Conservation (phyloP, 352 stramenopile species). For the Peronospora tabacina region DNA sequence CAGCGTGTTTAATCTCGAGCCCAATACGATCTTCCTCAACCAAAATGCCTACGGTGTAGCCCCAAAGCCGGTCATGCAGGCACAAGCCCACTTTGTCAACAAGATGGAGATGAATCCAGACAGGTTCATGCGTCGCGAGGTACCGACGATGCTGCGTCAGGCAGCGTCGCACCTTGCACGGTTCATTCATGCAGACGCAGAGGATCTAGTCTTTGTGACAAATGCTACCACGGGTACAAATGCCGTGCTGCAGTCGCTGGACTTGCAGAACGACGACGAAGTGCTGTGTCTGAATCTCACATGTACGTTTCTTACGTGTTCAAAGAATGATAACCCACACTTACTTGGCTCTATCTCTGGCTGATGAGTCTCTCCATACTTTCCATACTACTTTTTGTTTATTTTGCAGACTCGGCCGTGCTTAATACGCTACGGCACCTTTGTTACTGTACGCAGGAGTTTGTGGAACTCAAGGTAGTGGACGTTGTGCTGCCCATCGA, state of each 20-base stretch:
- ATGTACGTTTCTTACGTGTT: slow-evolving; percentile 36
- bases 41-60: slow-evolving; percentile 76
- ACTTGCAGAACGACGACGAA: slow-evolving; percentile 84
- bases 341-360: not conserved
- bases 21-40: slow-evolving; percentile 73
- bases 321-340: not conserved
- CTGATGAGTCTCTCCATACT: slow-evolving; percentile 6
- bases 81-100: slow-evolving; percentile 79
- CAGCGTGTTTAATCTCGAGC: slow-evolving; percentile 74
- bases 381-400: slow-evolving; percentile 2
- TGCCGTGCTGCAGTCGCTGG: slow-evolving; percentile 71
- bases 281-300: slow-evolving; percentile 82
- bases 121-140: slow-evolving; percentile 72
- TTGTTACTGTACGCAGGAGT: slow-evolving; percentile 83
- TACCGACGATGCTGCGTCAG: slow-evolving; percentile 50
- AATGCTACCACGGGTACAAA: slow-evolving; percentile 84
- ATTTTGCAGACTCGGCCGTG: slow-evolving; percentile 55
- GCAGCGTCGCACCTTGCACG: slow-evolving; percentile 51
- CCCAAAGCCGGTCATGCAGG: slow-evolving; percentile 67
- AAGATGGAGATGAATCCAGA: slow-evolving; percentile 85
- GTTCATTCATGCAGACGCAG: slow-evolving; percentile 62
- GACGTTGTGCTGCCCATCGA: slow-evolving; percentile 63
- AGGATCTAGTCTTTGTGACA: slow-evolving; percentile 82
- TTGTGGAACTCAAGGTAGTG: slow-evolving; percentile 84
- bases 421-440: slow-evolving; percentile 78